Base-by-base conservation (phyloP, 257 asterid genomes). In the Solanum sparsipilum region DNA sequence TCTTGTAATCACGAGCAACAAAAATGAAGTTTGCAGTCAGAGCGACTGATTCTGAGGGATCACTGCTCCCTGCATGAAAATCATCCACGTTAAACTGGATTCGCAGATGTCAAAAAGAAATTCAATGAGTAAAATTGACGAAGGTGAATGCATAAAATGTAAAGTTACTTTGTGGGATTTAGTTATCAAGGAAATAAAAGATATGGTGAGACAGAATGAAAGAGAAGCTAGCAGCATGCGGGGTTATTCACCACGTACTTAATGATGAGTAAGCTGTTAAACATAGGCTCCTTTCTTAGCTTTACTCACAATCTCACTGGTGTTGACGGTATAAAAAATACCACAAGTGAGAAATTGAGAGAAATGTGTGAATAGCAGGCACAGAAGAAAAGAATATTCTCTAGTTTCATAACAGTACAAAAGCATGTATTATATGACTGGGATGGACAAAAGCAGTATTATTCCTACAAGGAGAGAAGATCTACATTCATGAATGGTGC, bases 1-100 rank as follows among this genome's bases (percentile, higher is more conserved):
- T 95, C 92, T 93, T 96, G 87, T 93, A 96, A 90, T 97, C 99
- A 73, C 99, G 98, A 70, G 99, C 99, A 87, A 96, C 99, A 84
- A 97, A 97, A 68, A 97, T 97, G 94, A 97, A 97, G 88, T 93
- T 97, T 88, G 99, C 99, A 13, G 95, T 93, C 82, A 97, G 93
- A 87, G 94, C 96, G 25, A 95, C 90, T 32, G 96, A 91, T 75
- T 94, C 98, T 72, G 93, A 87, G 79, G 84, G 87, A 60, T 92
- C 94, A 27, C 87, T 83, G 73, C 91, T 88, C 65, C 90, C 97
- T 93, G 92, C 85, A 87, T 87, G 87, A 84, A 36, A 63, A n/a
- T 86, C 63, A 41, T 39, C 84, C 21, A 71, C 83, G 52, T 87
- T 82, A 72, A 76, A 48, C 88, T 75, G 58, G 81, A 73, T 75